phyloP scores from a whole-genome alignment of 2,329 filamentous ascomycete species.

The Fusarium metavorans region DNA sequence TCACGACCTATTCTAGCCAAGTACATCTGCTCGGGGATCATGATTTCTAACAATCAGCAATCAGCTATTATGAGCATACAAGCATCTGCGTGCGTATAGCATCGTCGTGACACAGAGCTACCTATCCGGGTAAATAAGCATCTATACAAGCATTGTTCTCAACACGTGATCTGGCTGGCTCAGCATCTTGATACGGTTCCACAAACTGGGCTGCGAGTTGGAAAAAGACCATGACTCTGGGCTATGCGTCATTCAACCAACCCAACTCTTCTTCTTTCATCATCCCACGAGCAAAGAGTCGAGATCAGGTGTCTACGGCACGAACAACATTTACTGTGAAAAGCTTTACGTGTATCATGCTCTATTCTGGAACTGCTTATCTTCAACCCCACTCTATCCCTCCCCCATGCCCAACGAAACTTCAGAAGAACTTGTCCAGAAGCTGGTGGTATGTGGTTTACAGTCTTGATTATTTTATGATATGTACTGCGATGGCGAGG shows the following conservation, averaged over 20 bases:
- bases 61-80: not conserved
- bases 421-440: slow-evolving; percentile 41
- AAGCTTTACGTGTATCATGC: slow-evolving; percentile 33
- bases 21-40: not conserved
- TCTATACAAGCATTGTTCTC: not conserved
- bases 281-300: slow-evolving; percentile 5
- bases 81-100: not conserved
- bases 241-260: slow-evolving; percentile 31
- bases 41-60: not conserved
- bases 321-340: not conserved
- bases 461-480: not conserved
- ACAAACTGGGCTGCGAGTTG: slow-evolving; percentile 7
- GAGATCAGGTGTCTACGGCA: not conserved
- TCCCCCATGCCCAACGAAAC: slow-evolving; percentile 40
- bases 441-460: slow-evolving; percentile 46
- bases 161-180: slow-evolving; percentile 26
- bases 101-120: not conserved
- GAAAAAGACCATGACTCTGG: slow-evolving; percentile 32
- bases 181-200: slow-evolving; percentile 23
- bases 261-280: slow-evolving; percentile 7
- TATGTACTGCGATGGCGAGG: not conserved
- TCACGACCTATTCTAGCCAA: not conserved
- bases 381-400: slow-evolving; percentile 20
- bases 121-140: not conserved
- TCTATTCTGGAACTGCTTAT: slow-evolving; percentile 27